Evolutionary conservation across 2,329 filamentous ascomycete genomes (phyloP), one percentile per base, ranked within the genome.

Genomic region (Chaetomiaceae sp.): DNA sequence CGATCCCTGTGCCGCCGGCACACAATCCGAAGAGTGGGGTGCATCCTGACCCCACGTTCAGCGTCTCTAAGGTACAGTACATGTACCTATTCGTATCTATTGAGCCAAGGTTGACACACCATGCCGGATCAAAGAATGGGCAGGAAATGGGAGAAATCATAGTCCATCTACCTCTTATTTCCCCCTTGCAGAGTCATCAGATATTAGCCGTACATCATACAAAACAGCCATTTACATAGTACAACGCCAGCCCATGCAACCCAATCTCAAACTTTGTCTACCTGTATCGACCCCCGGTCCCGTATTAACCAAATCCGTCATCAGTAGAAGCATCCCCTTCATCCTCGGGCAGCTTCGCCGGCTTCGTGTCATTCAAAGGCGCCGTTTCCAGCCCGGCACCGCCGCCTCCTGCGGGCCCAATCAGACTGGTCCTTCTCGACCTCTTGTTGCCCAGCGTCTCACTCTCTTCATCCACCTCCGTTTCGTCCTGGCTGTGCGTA

Each of bases 401-500:
- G 0, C 58, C 62, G 0, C 58, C 62, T 14, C 55, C 62, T 34
- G 40, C 62, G 58, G 60, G 66, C 42, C 72, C 75, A 43, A 80
- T 75, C 29, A 80, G 67, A 58, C 84, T 86, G 54, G 75, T 63
- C 65, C 34, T 54, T 53, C 14, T 57, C 53, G 29, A 61, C 58
- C 16, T 29, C 40, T 48, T 56, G 65, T 56, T 60, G 70, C 61
- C 48, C 70, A 59, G 47, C 32, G 45, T 55, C 50, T 59, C 57
- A 13, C 46, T 65, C 69, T 55, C 55, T 23, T 57, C 59, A 27
- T 61, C 60, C 29, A 52, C 54, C 54, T 75, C 66, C 16, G 62
- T 62, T 4, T 65, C 69, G 44, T 73, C 66, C 25, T 64, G 60
- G 1, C 62, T 66, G 5, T 60, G 64, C 25, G 57, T 66, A 10